These are phyloP conservation scores for Venturia nashicola DNA, from an alignment of 2,329 filamentous ascomycete genomes.

Conservation along the genomic window DNA sequence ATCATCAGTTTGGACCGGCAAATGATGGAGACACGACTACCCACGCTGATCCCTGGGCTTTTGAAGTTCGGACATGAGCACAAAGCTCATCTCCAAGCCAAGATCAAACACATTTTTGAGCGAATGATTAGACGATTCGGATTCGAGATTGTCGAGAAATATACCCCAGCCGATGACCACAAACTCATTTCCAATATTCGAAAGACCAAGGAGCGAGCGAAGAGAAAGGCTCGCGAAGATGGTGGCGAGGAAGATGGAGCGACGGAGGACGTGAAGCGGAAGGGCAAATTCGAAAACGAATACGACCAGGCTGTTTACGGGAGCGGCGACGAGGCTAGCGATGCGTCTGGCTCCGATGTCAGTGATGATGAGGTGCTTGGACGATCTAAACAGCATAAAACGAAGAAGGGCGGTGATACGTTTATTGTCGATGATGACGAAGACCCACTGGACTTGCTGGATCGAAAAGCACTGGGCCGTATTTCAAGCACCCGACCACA, in stretches of 20 bases:
- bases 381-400: constrained; percentile 25
- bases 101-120: constrained; percentile 97
- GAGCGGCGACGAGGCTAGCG: constrained; percentile 38
- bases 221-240: constrained; percentile 69
- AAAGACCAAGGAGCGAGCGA: constrained; percentile 83
- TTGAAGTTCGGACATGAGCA: constrained; percentile 97
- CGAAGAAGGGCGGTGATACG: constrained; percentile 42
- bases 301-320: constrained; percentile 96
- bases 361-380: constrained; percentile 47
- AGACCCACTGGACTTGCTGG: constrained; percentile 87
- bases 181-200: constrained; percentile 91
- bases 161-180: constrained; percentile 73
- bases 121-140: constrained; percentile 88
- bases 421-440: constrained; percentile 94
- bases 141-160: constrained; percentile 62
- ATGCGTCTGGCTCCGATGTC: constrained; percentile 43
- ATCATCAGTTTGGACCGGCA: constrained; percentile 73
- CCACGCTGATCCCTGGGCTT: constrained; percentile 71
- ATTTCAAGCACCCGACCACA: constrained; percentile 84
- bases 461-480: constrained; percentile 76
- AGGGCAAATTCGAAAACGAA: constrained; percentile 71
- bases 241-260: constrained; percentile 45
- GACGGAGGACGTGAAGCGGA: constrained; percentile 16
- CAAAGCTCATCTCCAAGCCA: constrained; percentile 91
- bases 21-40: constrained; percentile 65